These are phyloP conservation scores for Colletotrichum tropicale DNA, from an alignment of 2,329 filamentous ascomycete genomes.

Conservation along the genomic window DNA sequence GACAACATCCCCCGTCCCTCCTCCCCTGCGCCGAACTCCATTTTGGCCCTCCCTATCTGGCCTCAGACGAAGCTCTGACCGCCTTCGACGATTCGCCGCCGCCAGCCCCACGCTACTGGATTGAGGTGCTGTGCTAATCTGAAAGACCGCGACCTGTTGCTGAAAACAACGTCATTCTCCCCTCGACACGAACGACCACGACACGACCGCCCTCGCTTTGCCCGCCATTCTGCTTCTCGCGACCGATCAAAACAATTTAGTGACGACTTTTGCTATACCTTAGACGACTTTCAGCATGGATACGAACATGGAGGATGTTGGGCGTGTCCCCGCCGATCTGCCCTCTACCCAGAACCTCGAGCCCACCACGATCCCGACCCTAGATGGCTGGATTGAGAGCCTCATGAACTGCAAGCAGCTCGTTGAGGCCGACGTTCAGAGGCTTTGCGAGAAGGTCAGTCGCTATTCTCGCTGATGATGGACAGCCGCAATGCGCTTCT, in stretches of 20 bases:
- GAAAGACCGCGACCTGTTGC: slow-evolving; percentile 13
- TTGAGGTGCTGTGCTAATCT: slow-evolving; percentile 20
- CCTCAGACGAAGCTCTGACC: slow-evolving; percentile 21
- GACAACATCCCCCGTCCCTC: background rate
- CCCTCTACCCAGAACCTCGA: slow-evolving; percentile 72
- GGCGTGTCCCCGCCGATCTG: slow-evolving; percentile 81
- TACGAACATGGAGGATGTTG: slow-evolving; percentile 98
- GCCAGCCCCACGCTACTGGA: slow-evolving; percentile 20
- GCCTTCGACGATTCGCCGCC: slow-evolving; percentile 19
- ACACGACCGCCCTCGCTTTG: slow-evolving; percentile 11
- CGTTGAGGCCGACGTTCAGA: slow-evolving; percentile 90
- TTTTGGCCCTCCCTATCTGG: background rate
- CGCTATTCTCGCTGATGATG: background rate
- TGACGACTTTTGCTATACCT: background rate
- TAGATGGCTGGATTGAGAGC: slow-evolving; percentile 98
- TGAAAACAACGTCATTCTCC: slow-evolving; percentile 21
- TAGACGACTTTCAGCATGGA: slow-evolving; percentile 66
- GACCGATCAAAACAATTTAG: slow-evolving; percentile 4
- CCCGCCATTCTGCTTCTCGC: slow-evolving; percentile 17
- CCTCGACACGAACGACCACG: slow-evolving; percentile 3
- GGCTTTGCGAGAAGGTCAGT: slow-evolving; percentile 94
- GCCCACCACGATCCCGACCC: slow-evolving; percentile 86
- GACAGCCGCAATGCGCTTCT: background rate
- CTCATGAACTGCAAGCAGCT: slow-evolving; percentile 99
- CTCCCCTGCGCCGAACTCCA: slow-evolving; percentile 1